Conservation (phyloP, 2,329 filamentous ascomycete genomes). For the Penicillium sp. region DNA sequence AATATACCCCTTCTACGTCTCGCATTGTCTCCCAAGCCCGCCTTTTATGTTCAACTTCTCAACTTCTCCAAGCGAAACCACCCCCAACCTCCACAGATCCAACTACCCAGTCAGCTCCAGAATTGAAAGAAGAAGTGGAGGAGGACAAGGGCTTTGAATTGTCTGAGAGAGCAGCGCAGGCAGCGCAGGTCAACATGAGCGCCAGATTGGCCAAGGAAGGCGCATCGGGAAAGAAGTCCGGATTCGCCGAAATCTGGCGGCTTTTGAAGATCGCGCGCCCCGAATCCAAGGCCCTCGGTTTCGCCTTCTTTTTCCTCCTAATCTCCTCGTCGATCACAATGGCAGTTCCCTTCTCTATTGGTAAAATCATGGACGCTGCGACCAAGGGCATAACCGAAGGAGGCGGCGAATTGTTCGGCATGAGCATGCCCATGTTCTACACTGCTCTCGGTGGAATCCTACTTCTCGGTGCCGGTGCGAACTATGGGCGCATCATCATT, state of each 20-base stretch:
- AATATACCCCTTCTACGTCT: constrained; percentile 15
- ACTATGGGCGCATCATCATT: constrained; percentile 91
- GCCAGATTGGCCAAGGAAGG: constrained; percentile 86
- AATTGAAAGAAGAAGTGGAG: constrained; percentile 50
- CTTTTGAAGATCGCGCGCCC: constrained; percentile 86
- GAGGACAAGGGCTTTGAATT: constrained; percentile 64
- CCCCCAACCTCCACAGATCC: constrained; percentile 19
- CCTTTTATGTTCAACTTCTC: constrained; percentile 29
- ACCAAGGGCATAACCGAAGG: constrained; percentile 70
- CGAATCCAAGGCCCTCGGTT: constrained; percentile 72
- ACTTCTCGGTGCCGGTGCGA: constrained; percentile 79
- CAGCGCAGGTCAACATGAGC: constrained; percentile 83
- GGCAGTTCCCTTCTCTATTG: constrained; percentile 95
- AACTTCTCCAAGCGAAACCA: constrained; percentile 29
- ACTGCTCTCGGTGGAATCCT: constrained; percentile 72
- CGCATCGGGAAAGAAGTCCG: constrained; percentile 54
- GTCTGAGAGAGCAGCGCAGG: constrained; percentile 81
- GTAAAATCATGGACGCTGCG: constrained; percentile 89
- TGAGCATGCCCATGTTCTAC: constrained; percentile 87
- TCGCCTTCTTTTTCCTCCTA: constrained; percentile 81
- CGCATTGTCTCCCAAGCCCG: constrained; percentile 27
- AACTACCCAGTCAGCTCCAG: constrained; percentile 37
- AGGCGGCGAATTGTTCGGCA: constrained; percentile 70
- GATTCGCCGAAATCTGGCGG: constrained; percentile 75
- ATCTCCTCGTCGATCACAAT: constrained; percentile 91